Evolutionary conservation across 2,329 filamentous ascomycete genomes (phyloP).

Genomic region (Lecanicillium sp.): DNA sequence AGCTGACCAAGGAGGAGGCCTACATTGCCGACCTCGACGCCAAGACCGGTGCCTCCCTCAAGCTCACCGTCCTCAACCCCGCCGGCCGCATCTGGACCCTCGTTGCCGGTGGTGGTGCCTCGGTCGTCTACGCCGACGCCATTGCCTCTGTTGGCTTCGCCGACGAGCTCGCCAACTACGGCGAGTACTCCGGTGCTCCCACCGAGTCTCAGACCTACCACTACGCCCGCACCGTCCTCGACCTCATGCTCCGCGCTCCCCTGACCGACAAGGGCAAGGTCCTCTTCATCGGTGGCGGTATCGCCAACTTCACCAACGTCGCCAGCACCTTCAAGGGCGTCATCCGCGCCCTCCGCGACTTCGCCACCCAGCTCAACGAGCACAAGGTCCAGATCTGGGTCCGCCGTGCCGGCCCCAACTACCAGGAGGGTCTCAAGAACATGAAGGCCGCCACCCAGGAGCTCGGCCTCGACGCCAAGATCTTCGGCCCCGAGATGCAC

Average conservation of each 20-base stretch:
- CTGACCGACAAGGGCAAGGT: conserved; percentile 87
- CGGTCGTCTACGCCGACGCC: conserved; percentile 97
- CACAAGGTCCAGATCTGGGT: conserved; percentile 99
- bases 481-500: conserved; percentile 78
- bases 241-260: conserved; percentile 93
- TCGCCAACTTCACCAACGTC: conserved; percentile 99
- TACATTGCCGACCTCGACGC: conserved; percentile 98
- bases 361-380: conserved; percentile 77
- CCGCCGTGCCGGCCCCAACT: conserved; percentile 81
- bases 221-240: conserved; percentile 94
- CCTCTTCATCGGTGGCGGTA: conserved; percentile 98
- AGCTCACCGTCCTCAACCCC: conserved; percentile 92
- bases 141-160: conserved; percentile 96
- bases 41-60: conserved; percentile 98
- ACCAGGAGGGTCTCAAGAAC: conserved; percentile 99
- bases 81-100: conserved; percentile 95
- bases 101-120: conserved; percentile 98
- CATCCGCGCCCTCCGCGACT: conserved; percentile 90
- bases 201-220: conserved; percentile 99
- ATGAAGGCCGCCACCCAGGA: conserved; percentile 96
- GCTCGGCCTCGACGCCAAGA: conserved; percentile 68
- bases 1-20: conserved; percentile 97
- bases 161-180: conserved; percentile 96
- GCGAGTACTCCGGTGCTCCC: conserved; percentile 98
- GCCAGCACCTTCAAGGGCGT: conserved; percentile 99